Base-by-base conservation (phyloP, 495 filamentous ascomycete genomes). In the Neurospora sp. region DNA sequence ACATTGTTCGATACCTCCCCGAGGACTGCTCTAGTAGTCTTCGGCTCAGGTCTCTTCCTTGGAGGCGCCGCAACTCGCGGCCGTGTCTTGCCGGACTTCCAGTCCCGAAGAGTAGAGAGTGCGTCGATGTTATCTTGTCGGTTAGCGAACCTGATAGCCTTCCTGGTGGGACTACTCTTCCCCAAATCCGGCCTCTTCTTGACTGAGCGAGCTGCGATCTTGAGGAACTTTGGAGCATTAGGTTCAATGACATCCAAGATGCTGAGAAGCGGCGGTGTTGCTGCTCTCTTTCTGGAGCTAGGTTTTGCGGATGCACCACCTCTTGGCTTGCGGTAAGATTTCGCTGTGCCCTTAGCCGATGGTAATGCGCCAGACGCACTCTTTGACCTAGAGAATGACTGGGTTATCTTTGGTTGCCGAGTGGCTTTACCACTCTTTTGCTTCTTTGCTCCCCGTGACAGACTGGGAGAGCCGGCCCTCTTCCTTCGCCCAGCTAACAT, bases 51-150 rank as follows among this genome's bases (percentile, higher is more conserved):
- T 71, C 74, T 72, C 59, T 76, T 79, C 31, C 74, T 70, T 40
- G 73, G 76, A 23, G 76, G 75, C 39, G 78, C 73, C 20, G 76
- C 73, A 44, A 83, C 78, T 59, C 78, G 83, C 69, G 88, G 88
- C 27, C 78, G 81, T 69, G 94, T 89, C 46, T 80, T 89, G 8
- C 94, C 94, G 73, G 84, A 85, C 77, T 89, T 91, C 96, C 96
- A 99, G 72, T 91, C 86, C 27, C 83, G 84, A 69, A 99, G 82
- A 14, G 89, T 84, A 16, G 83, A 81, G 66, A 90, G 89, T 1
- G 89, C 91, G 78, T 98, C 96, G 31, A 89, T 81, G 8, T 92
- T 97, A 76, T 98, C 94, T 18, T 82, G 77, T 31, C 84, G 85
- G 37, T 89, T 94, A 41, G 89, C 90, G 8, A 99, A 79, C 40